Conservation (phyloP, 805 yeast genomes). For the Ogataea pilisensis region DNA sequence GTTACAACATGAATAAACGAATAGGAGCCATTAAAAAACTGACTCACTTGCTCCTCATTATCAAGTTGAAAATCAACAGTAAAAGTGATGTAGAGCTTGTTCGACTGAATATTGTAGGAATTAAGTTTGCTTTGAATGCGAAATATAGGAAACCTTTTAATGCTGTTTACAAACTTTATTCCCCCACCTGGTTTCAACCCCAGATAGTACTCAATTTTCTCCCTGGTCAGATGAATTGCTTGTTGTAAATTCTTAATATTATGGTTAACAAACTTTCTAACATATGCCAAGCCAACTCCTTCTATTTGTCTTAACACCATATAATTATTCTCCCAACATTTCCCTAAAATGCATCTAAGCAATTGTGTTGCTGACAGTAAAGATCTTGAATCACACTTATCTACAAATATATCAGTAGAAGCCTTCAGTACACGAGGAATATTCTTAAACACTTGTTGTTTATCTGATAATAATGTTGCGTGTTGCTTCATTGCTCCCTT, state of each 20-base stretch:
- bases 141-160: constrained; percentile 36
- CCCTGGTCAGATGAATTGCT: constrained; percentile 25
- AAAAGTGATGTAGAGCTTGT: constrained; percentile 27
- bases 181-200: constrained; percentile 29
- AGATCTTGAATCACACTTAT: constrained; percentile 39
- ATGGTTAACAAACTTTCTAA: constrained; percentile 35
- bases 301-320: constrained; percentile 44
- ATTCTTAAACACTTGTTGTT: constrained; percentile 38
- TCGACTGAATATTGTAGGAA: background rate
- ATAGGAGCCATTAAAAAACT: constrained; percentile 12
- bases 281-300: constrained; percentile 40
- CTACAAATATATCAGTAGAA: constrained; percentile 39
- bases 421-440: constrained; percentile 40
- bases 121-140: constrained; percentile 17
- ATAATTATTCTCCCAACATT: constrained; percentile 48
- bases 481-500: constrained; percentile 37
- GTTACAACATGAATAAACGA: constrained; percentile 9
- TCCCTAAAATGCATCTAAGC: constrained; percentile 37
- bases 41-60: constrained; percentile 13
- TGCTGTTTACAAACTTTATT: constrained; percentile 31
- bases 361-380: constrained; percentile 36
- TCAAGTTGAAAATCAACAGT: constrained; percentile 32
- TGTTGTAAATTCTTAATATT: constrained; percentile 33
- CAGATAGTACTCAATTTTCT: constrained; percentile 2
- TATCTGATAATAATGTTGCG: constrained; percentile 41